These are phyloP conservation scores for Helminthosporium solani DNA, from an alignment of 2,329 filamentous ascomycete genomes.

Conservation along the genomic window DNA sequence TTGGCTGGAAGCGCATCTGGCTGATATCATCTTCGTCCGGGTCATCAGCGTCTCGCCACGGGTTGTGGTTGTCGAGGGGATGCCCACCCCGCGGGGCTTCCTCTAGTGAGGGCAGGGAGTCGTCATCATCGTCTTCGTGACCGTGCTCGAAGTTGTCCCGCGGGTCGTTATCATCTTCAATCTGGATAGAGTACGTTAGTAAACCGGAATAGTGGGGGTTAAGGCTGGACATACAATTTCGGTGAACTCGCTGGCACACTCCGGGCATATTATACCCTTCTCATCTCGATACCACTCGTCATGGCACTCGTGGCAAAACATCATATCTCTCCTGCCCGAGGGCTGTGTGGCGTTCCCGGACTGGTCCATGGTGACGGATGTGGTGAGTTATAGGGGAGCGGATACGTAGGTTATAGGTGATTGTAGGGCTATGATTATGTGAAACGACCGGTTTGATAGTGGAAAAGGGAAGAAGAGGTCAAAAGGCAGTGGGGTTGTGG, in stretches of 20 bases:
- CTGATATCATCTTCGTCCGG: slow-evolving; percentile 53
- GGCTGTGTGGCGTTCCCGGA: slow-evolving; percentile 18
- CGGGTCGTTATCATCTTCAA: slow-evolving; percentile 63
- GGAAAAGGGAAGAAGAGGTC: slow-evolving; percentile 9
- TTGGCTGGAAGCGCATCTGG: slow-evolving; percentile 46
- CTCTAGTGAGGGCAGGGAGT: slow-evolving; percentile 31
- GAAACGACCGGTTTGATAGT: slow-evolving; percentile 1
- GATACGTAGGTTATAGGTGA: neutral
- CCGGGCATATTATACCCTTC: slow-evolving; percentile 69
- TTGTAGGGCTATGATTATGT: neutral
- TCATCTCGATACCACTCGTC: slow-evolving; percentile 79
- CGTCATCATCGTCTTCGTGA: slow-evolving; percentile 32
- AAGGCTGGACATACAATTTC: slow-evolving; percentile 89
- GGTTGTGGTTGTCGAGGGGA: slow-evolving; percentile 48
- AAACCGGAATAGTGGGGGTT: slow-evolving; percentile 1
- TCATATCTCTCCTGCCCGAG: slow-evolving; percentile 59
- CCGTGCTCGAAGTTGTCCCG: slow-evolving; percentile 43
- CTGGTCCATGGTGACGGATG: slow-evolving; percentile 24
- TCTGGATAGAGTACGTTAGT: slow-evolving; percentile 36
- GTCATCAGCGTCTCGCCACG: slow-evolving; percentile 50
- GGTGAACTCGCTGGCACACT: slow-evolving; percentile 74
- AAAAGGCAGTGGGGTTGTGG: slow-evolving; percentile 12
- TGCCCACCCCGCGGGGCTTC: slow-evolving; percentile 25
- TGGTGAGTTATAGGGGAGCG: slow-evolving; percentile 1
- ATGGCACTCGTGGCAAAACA: slow-evolving; percentile 81